Evolutionary conservation across 2,329 filamentous ascomycete species (phyloP), one percentile per base, ranked within the genome.

Genomic region (Trichophyton simii): DNA sequence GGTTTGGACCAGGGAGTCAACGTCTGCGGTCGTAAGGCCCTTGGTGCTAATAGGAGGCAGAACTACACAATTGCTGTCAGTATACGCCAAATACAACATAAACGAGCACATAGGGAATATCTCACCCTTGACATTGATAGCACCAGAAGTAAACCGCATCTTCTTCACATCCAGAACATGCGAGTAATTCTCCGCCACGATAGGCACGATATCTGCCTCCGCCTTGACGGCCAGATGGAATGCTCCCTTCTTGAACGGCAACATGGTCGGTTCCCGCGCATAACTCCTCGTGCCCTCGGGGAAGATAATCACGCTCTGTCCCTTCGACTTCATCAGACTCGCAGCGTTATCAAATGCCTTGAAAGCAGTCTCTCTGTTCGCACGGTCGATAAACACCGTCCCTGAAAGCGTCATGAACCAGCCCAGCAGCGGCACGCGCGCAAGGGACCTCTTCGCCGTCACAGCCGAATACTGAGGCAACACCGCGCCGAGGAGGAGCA

Each of bases 231-330:
- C 94, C 38, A 99, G 82, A 74, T 99, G 92, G 76, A 99, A 99
- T 55, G 92, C 94, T 63, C 94, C 94, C 80, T 99, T 99, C 78
- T 99, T 99, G 81, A 97, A 99, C n/a, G 91, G 89, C 60, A 97
- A 79, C 68, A 99, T 77, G 63, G 82, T 83, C 1, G 94, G 88
- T 60, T 91, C 86, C 68, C 87, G 84, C 62, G 88, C 82, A 77
- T 97, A 96, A 72, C 89, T 95, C 67, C 94, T 83, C 1, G 94
- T 99, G 58, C 94, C 94, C 77, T 99, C 94, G 0, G 79, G 77
- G 66, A 81, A 81, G 60, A 81, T 80, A 65, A 80, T 80, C 7
- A 81, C 79, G 62, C 76, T 79, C 68, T 91, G 88, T 65, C 78
- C 81, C 69, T 87, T 80, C 59, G 76, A 76, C 68, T 81, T 83